Evolutionary conservation across 2,329 filamentous ascomycete species (phyloP).

Genomic region (Cercospora zeina): DNA sequence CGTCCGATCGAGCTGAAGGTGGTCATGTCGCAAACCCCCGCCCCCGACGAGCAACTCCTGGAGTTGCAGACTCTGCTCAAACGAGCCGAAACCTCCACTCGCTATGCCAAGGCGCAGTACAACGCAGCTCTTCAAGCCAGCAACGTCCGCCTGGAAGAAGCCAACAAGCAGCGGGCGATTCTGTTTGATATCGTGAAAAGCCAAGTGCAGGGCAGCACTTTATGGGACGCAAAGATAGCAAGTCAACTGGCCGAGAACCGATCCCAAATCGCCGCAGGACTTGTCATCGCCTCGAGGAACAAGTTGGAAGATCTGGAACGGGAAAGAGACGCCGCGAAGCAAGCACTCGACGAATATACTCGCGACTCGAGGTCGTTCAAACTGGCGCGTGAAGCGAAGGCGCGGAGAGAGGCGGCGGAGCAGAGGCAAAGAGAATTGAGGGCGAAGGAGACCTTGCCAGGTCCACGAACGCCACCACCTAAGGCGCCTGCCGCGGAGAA

Average conservation of each 20-base stretch:
- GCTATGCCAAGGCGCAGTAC: conserved; percentile 6
- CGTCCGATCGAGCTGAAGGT: neutral
- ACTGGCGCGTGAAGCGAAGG: neutral
- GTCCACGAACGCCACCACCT: neutral
- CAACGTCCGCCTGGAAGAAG: conserved; percentile 1
- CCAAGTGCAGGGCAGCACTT: neutral
- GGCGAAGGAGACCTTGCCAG: neutral
- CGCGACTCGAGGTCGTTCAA: conserved; percentile 1
- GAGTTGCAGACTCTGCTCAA: conserved; percentile 2
- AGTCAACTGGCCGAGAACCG: conserved; percentile 14
- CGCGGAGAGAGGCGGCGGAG: neutral
- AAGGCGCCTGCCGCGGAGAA: neutral
- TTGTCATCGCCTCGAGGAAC: conserved; percentile 5
- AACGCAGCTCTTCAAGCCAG: conserved; percentile 2
- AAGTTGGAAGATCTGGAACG: conserved; percentile 7
- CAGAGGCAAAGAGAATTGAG: neutral
- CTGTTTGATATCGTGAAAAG: neutral
- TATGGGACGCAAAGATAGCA: conserved; percentile 6
- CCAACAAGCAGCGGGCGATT: neutral
- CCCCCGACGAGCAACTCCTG: conserved; percentile 4
- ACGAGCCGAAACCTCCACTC: conserved; percentile 5
- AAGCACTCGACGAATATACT: conserved; percentile 7
- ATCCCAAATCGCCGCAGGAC: conserved; percentile 6
- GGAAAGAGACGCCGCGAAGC: neutral
- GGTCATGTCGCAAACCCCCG: neutral